phyloP scores from a whole-genome alignment of 108 stramenopile species.

The Nitzschia sp. region DNA sequence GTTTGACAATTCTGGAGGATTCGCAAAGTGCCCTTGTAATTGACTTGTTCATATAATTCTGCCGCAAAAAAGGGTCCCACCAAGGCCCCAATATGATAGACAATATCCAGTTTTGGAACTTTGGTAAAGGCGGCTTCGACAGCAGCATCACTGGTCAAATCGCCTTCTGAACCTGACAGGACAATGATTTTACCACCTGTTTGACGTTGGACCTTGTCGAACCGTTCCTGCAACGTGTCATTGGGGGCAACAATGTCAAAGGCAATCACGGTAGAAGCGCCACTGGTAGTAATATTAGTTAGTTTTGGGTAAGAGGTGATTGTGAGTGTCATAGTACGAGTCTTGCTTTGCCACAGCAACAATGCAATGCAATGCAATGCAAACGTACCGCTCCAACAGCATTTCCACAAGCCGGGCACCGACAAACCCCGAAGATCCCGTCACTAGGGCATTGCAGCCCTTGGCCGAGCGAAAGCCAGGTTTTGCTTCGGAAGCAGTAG shows the following conservation, averaged over 20 bases:
- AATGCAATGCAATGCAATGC: too few relatives aligned
- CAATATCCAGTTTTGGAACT: conserved; percentile 71
- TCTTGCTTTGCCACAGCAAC: too few relatives aligned
- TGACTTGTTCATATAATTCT: conserved; percentile 83
- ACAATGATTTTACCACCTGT: conserved; percentile 43
- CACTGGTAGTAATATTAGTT: too few relatives aligned
- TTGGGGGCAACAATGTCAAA: conserved; percentile 89
- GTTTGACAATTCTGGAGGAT: conserved; percentile 81
- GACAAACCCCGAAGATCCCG: conserved; percentile 94
- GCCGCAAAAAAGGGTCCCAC: conserved; percentile 94
- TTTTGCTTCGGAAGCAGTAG: too few relatives aligned
- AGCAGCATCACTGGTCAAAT: conserved; percentile 80
- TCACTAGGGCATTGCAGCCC: conserved; percentile 67
- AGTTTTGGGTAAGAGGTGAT: too few relatives aligned
- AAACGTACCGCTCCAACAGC: conserved; percentile 93
- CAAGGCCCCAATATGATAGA: conserved; percentile 96
- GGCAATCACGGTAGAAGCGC: conserved; percentile 88
- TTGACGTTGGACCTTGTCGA: conserved; percentile 37
- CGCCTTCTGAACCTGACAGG: conserved; percentile 52
- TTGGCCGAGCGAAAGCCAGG: conserved; percentile 48
- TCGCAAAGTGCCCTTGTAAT: conserved; percentile 85
- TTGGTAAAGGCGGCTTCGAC: conserved; percentile 74
- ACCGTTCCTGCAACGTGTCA: conserved; percentile 56
- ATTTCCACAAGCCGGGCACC: conserved; percentile 97
- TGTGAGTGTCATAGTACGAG: too few relatives aligned